These are phyloP conservation scores for Arabidopsis lyrata DNA, from an alignment of 441 rosid genomes.

Conservation along the genomic window DNA sequence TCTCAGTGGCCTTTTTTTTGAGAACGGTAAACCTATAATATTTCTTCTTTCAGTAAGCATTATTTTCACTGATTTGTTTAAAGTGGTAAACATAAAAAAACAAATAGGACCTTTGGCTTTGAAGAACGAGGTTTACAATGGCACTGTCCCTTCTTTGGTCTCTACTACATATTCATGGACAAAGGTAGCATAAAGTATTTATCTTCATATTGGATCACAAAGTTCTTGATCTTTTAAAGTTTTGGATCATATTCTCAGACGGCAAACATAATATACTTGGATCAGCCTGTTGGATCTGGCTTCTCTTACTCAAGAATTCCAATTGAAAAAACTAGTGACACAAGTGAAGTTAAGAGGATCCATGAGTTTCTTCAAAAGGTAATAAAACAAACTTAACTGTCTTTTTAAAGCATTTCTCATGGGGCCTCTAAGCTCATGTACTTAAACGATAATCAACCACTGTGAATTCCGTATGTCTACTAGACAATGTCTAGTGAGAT, in stretches of 20 bases:
- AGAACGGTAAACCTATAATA: constrained; percentile 58
- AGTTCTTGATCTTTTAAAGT: constrained; percentile 19
- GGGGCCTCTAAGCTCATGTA: background rate
- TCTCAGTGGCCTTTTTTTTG: constrained; percentile 49
- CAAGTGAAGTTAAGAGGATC: constrained; percentile 10
- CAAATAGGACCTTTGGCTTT: constrained; percentile 62
- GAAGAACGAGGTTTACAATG: constrained; percentile 53
- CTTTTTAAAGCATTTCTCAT: too few species aligned
- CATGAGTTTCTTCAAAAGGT: constrained; percentile 50
- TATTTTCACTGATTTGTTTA: background rate
- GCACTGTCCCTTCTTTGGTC: constrained; percentile 59
- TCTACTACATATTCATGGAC: constrained; percentile 75
- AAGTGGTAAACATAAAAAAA: background rate
- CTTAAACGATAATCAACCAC: too few species aligned
- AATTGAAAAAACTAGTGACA: constrained; percentile 40
- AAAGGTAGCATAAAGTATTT: constrained; percentile 46
- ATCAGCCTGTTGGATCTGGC: constrained; percentile 54
- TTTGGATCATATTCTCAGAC: constrained; percentile 27
- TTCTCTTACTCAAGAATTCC: constrained; percentile 48
- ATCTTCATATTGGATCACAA: constrained; percentile 10
- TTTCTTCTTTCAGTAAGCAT: background rate
- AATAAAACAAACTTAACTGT: background rate
- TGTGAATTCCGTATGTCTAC: too few species aligned
- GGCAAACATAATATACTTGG: constrained; percentile 52
- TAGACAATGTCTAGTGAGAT: too few species aligned